Base-by-base conservation (phyloP, 805 yeast genomes). In the Lipomyces starkeyi region DNA sequence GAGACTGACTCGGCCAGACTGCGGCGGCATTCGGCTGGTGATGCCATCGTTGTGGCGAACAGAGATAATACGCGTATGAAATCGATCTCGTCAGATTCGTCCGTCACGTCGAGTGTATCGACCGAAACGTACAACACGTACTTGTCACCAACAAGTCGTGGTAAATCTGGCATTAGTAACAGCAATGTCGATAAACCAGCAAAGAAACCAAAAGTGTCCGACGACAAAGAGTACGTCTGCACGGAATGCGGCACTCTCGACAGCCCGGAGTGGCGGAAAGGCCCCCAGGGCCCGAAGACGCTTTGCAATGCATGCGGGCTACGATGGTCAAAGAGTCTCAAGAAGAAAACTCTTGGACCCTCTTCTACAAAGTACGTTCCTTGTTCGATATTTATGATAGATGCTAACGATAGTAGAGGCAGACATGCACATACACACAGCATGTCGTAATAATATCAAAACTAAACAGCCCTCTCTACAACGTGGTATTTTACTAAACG, bases 241-340 rank as follows among this genome's bases (percentile, higher is more conserved):
- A 75, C 80, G 47, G 97, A 92, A 73, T 93, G 97, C 79, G 88
- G 88, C 0, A 86, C 88, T 1, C 82, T 82, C 35, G 87, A 86
- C 59, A 91, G 97, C 0, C 97, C 97, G 0, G 97, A 93, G 78
- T 93, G 98, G 98, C 83, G 98, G 75, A 83, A 89, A 69, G 98
- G 97, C 0, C 97, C 97, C 0, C 84, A 86, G 66, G 97, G 97
- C 0, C 86, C 88, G 3, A 84, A 91, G 73, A 90, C 94, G 0
- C 81, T 93, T 67, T 93, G 98, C 79, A 93, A 93, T 78, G 97
- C 98, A 0, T 93, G 98, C 80, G 98, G 98, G 0, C 80, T 93
- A 62, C 75, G 83, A n/a, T 80, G 80, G 77, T 81, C 83, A 9
- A 80, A 80, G 74, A 75, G 76, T 65, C 69, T 76, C 40, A 73